Evolutionary conservation across 225 moss, liverwort and hornwort genomes (phyloP), one percentile per base, ranked within the genome.

Genomic region (Antitrichia curtipendula): DNA sequence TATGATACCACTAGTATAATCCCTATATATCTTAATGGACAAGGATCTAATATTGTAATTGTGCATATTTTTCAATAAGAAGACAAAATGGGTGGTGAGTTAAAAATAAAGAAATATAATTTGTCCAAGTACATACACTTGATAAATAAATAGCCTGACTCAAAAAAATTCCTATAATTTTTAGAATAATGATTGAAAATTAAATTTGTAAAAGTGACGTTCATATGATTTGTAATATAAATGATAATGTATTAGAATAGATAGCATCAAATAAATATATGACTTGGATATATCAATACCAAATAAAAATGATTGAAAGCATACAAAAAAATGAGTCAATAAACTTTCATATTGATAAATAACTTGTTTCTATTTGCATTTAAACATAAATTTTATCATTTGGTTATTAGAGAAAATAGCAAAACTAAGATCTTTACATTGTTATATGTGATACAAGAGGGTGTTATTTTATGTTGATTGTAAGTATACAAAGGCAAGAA

Each of bases 151-250:
- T 22, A 8, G 1, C 22, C 13, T 0, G 0, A 7, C 5, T 31
- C 0, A 45, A 49, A 45, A 20, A 52, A 20, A 12, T 4, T 2
- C 34, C 1, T 0, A 22, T 34, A 13, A 21, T 0, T 3, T 34
- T 34, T 52, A 34, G 5, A 31, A 0, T 5, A 13, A 52, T 13
- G 5, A 34, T 13, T 21, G 5, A 50, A 29, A 50, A 8, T 50
- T 34, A 50, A 21, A 47, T 21, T 22, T 22, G 10, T 10, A 8
- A 20, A 22, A 5, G 5, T 52, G 3, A 75, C 0, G 1, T 21
- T 34, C 3, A 36, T 13, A 75, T 34, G 13, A 52, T 3, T 34
- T 75, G 3, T 75, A 52, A 75, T 52, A 8, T 13, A 22, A 75
- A 52, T 22, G 52, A 52, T 75, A 5, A 8, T 22, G 3, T 52